Base-by-base conservation (phyloP, 139 green algal genomes). In the Monoraphidium neglectum region DNA sequence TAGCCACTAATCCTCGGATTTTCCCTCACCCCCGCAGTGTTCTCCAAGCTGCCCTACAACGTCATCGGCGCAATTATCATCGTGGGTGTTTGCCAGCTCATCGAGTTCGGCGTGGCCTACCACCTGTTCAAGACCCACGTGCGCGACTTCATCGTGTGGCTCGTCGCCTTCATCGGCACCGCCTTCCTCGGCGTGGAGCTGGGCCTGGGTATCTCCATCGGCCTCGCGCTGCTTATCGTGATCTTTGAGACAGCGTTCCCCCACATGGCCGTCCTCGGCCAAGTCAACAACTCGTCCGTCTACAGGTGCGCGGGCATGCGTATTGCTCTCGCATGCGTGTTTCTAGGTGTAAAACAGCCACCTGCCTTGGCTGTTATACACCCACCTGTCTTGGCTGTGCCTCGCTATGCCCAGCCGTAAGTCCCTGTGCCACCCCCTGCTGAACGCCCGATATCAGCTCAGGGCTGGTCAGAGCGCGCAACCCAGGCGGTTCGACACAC, bases 261-360 rank as follows among this genome's bases (percentile, higher is more conserved):
- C 0, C 92, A 97, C 82, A 97, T 89, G 2, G 89, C 91, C 2
- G 63, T 93, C 46, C 86, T 97, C 28, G 93, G 93, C 28, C 81
- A 83, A 21, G 77, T 97, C 32, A 89, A 92, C 13, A 62, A 74
- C 26, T 93, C 87, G 47, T 67, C 53, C 23, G 78, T 89, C 28
- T 79, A 79, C 72, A 28, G 73, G 23, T 68, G 56, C 4, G 2
- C n/a, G 23, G 8, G 8, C 8, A 8, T 51, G 43, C 8, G 43
- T 8, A 12, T 51, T 8, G 8, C 43, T 51, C 8, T 51, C 8
- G 43, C 8, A 51, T 74, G 77, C 16, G 65, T 87, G n/a, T n/a
- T n/a, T n/a, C n/a, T n/a, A n/a, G n/a, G n/a, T n/a, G n/a, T n/a
- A n/a, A n/a, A n/a, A n/a, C n/a, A n/a, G n/a, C n/a, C n/a, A n/a